Percentiles rank a stretch among this genome's conserved stretches.
Evolutionary conservation across 225 moss, liverwort and hornwort genomes (phyloP).

Genomic region (Ulota crispa): DNA sequence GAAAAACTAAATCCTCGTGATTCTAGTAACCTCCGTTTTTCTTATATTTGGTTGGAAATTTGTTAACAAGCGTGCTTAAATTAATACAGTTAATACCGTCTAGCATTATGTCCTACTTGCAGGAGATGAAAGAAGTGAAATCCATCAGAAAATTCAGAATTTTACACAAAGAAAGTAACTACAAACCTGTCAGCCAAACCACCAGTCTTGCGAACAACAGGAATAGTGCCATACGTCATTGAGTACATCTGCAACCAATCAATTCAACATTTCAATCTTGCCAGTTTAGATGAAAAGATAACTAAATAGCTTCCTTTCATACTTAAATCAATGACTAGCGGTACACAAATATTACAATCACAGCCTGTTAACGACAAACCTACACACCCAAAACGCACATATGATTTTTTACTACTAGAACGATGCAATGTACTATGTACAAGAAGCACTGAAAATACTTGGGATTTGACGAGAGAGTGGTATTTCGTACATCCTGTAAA

Average conservation of each 20-base stretch:
- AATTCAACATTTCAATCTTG: not conserved
- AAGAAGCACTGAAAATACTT: no score
- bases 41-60: no score
- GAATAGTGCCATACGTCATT: slow-evolving; percentile 73
- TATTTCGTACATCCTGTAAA: no score
- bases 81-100: not conserved
- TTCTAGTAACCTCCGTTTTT: no score
- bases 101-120: not conserved
- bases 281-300: not conserved
- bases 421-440: no score
- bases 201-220: slow-evolving; percentile 85
- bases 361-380: no score
- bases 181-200: slow-evolving; percentile 86
- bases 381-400: no score
- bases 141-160: not conserved
- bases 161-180: not conserved
- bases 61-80: no score
- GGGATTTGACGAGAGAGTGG: no score
- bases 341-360: no score
- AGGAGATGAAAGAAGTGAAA: not conserved
- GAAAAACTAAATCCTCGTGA: no score
- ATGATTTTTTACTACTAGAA: no score
- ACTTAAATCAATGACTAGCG: not conserved
- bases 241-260: slow-evolving; percentile 37
- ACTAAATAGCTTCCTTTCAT: not conserved